Evolutionary conservation across 371 early-diverging fungal species (phyloP).

Genomic region (Dichotomocladium elegans): DNA sequence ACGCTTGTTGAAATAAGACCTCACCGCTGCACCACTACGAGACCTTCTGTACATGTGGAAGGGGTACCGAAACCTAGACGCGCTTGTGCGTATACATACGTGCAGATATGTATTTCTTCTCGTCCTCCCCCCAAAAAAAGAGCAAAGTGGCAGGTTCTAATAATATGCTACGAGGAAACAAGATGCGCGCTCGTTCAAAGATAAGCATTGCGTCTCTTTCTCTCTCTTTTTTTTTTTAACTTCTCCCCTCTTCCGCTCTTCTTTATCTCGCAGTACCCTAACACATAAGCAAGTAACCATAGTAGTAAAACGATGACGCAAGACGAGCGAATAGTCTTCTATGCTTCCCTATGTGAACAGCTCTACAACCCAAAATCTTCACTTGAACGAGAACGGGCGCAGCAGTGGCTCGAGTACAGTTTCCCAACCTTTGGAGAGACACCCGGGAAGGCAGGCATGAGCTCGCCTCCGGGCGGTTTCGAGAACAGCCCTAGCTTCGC

Average conservation of each 20-base stretch:
- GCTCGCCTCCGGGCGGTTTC: conserved; percentile 26
- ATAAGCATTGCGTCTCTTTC: not conserved
- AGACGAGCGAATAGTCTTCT: conserved; percentile 33
- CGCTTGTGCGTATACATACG: too few species aligned
- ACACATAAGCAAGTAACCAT: too few species aligned
- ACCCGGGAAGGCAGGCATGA: conserved; percentile 31
- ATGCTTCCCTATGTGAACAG: conserved; percentile 41
- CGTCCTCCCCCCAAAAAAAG: too few species aligned
- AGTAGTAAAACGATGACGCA: conserved; percentile 21
- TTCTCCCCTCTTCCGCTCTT: not conserved
- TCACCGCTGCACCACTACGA: too few species aligned
- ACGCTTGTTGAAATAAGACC: too few species aligned
- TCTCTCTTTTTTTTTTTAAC: not conserved
- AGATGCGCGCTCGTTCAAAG: too few species aligned
- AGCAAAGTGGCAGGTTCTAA: too few species aligned
- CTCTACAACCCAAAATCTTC: conserved; percentile 58
- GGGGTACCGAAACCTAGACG: too few species aligned
- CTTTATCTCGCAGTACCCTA: not conserved
- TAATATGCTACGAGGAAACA: too few species aligned
- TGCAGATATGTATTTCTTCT: too few species aligned
- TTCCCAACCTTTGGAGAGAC: conserved; percentile 78
- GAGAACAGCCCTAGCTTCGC: conserved; percentile 32
- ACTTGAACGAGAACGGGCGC: conserved; percentile 63
- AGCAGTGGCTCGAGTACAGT: conserved; percentile 68
- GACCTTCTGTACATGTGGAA: too few species aligned